These are phyloP conservation scores for Capsicum rhomboideum DNA, from an alignment of 257 asterid genomes.

Conservation along the genomic window DNA sequence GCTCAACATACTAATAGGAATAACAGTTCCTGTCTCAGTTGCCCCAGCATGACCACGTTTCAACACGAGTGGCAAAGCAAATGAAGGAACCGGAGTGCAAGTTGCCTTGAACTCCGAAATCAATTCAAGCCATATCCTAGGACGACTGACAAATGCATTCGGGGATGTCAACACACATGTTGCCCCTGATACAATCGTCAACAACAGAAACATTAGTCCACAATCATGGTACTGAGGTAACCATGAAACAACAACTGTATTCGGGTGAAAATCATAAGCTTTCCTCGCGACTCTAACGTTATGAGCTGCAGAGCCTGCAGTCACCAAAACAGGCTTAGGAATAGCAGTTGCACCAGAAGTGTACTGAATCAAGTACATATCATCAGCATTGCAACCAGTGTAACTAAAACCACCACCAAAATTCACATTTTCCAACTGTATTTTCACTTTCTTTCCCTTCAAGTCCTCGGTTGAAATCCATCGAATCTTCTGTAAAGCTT, in stretches of 20 bases:
- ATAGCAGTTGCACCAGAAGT: conserved; percentile 76
- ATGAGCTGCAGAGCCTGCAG: conserved; percentile 88
- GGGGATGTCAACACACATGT: conserved; percentile 68
- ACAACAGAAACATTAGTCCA: conserved; percentile 65
- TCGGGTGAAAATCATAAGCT: conserved; percentile 61
- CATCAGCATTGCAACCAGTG: conserved; percentile 48
- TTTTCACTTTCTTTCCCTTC: background rate
- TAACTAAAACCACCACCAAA: conserved; percentile 4
- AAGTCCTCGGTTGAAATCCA: conserved; percentile 55
- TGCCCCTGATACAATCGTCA: conserved; percentile 60
- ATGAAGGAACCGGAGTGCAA: conserved; percentile 77
- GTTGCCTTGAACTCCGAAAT: conserved; percentile 43
- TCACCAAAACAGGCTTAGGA: conserved; percentile 70
- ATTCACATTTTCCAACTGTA: background rate
- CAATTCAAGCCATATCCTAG: conserved; percentile 71
- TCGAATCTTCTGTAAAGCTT: conserved; percentile 14
- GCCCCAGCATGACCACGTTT: conserved; percentile 30
- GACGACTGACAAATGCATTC: conserved; percentile 47
- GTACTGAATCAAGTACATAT: conserved; percentile 65
- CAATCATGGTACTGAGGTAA: conserved; percentile 83
- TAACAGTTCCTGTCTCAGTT: conserved; percentile 2
- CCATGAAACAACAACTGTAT: conserved; percentile 68
- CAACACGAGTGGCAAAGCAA: conserved; percentile 61
- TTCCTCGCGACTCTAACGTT: conserved; percentile 62
- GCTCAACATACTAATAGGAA: conserved; percentile 25